Evolutionary conservation across 306 rosid genomes (phyloP).

Genomic region (Heteromeles arbutifolia): DNA sequence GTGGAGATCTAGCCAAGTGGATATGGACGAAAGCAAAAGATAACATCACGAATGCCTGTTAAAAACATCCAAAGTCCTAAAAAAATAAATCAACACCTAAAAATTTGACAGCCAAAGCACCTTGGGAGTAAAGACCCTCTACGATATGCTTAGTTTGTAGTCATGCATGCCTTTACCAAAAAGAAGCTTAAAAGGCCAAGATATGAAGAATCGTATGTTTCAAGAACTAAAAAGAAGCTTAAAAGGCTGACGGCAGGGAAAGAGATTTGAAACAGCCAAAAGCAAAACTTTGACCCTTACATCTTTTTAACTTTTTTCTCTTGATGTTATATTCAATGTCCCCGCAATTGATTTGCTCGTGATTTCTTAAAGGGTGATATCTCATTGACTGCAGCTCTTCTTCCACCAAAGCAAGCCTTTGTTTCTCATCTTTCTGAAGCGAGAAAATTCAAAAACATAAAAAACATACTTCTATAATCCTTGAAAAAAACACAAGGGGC

Average conservation of each 20-base stretch:
- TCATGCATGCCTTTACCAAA: background rate
- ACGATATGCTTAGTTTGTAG: background rate
- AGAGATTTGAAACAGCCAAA: background rate
- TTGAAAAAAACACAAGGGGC: background rate
- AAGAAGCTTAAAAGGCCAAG: too few species aligned
- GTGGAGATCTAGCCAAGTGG: background rate
- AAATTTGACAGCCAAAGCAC: background rate
- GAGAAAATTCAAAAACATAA: slow-evolving; percentile 1
- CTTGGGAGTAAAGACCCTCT: background rate
- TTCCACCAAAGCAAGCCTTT: slow-evolving; percentile 47
- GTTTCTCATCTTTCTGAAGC: slow-evolving; percentile 54
- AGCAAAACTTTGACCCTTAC: slow-evolving; percentile 15
- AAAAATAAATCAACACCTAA: background rate
- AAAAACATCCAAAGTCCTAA: too few species aligned
- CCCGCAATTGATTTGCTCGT: slow-evolving; percentile 4
- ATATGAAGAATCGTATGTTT: background rate
- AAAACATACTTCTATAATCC: background rate
- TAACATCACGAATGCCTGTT: background rate
- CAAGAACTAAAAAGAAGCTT: background rate
- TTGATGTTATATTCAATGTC: slow-evolving; percentile 18
- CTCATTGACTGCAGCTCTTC: slow-evolving; percentile 53
- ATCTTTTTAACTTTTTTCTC: slow-evolving; percentile 48
- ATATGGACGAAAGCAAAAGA: background rate
- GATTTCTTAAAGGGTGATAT: slow-evolving; percentile 61
- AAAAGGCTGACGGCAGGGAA: background rate